A percentile compares a stretch with the other conserved stretches of the same genome.
These are phyloP conservation scores for Pseudozyma pruni DNA, from an alignment of 1,284 basidiomycete genomes.

Conservation along the genomic window DNA sequence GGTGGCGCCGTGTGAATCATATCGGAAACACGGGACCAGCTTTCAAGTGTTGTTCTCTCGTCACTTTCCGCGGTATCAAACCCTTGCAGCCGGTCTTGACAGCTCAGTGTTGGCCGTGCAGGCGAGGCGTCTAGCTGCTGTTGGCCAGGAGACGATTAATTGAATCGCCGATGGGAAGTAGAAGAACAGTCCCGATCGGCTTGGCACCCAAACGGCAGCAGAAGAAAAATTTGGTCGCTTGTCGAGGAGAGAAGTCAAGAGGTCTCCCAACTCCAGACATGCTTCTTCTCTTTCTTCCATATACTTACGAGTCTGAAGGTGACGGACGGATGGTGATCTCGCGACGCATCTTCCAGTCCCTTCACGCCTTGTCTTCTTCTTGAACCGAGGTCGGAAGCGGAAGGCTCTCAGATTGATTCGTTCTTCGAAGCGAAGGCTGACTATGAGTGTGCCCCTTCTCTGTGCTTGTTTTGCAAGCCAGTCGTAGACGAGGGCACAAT, in stretches of 20 bases:
- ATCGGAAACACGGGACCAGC: too few relatives aligned
- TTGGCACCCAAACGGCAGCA: too few relatives aligned
- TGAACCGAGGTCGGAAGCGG: constrained; percentile 22
- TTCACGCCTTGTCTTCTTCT: constrained; percentile 25
- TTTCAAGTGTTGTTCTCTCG: constrained; percentile 1
- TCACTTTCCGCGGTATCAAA: not conserved
- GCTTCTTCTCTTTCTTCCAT: constrained; percentile 20
- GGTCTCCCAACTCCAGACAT: not conserved
- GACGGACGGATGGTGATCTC: constrained; percentile 39
- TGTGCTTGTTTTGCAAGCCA: constrained; percentile 8
- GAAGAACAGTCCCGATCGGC: too few relatives aligned
- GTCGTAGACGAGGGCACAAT: constrained; percentile 50
- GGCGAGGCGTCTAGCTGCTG: too few relatives aligned
- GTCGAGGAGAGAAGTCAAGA: not conserved
- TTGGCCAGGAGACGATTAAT: not conserved
- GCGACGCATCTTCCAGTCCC: constrained; percentile 41
- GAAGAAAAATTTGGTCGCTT: not conserved
- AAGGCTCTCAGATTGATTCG: constrained; percentile 35
- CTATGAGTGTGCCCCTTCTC: constrained; percentile 54
- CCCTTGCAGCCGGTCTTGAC: too few relatives aligned
- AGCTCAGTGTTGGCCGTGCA: too few relatives aligned
- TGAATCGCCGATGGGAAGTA: too few relatives aligned
- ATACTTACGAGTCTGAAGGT: constrained; percentile 43
- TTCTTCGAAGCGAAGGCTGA: constrained; percentile 31
- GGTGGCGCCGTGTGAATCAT: not conserved